Evolutionary conservation across 805 yeast genomes (phyloP).

Genomic region (Candida xyloterini): DNA sequence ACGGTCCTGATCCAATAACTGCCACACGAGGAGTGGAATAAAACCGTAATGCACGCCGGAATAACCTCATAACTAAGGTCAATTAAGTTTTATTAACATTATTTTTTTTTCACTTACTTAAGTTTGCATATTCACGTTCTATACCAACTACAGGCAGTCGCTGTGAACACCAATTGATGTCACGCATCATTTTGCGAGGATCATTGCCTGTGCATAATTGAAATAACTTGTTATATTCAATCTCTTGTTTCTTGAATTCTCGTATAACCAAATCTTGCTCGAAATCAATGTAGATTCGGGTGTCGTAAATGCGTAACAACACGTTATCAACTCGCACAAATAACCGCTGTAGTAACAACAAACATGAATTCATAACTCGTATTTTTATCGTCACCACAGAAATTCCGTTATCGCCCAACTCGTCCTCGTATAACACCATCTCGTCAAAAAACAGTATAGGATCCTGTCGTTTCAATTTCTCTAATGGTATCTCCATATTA

Average conservation of each 20-base stretch:
- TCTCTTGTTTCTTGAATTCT: slow-evolving; percentile 74
- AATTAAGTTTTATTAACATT: background rate
- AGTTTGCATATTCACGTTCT: slow-evolving; percentile 23
- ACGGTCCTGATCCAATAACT: slow-evolving; percentile 93
- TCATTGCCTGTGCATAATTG: slow-evolving; percentile 51
- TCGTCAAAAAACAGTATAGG: slow-evolving; percentile 91
- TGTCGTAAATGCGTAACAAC: slow-evolving; percentile 76
- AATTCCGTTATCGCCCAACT: slow-evolving; percentile 93
- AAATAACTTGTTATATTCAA: slow-evolving; percentile 45
- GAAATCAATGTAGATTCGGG: slow-evolving; percentile 79
- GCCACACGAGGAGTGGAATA: slow-evolving; percentile 46
- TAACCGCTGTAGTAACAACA: slow-evolving; percentile 71
- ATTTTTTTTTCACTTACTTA: slow-evolving; percentile 5
- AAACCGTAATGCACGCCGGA: background rate
- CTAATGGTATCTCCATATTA: slow-evolving; percentile 55
- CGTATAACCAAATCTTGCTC: slow-evolving; percentile 60
- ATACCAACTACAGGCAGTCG: slow-evolving; percentile 25
- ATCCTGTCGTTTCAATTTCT: slow-evolving; percentile 63
- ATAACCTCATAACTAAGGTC: slow-evolving; percentile 5
- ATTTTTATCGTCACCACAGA: slow-evolving; percentile 73
- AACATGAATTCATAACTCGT: slow-evolving; percentile 82
- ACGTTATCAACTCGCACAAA: slow-evolving; percentile 91
- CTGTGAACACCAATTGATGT: slow-evolving; percentile 80
- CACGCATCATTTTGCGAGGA: slow-evolving; percentile 69
- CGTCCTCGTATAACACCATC: slow-evolving; percentile 87